phyloP scores from a whole-genome alignment of 331 rosid species.

The Pyracantha coccinea region DNA sequence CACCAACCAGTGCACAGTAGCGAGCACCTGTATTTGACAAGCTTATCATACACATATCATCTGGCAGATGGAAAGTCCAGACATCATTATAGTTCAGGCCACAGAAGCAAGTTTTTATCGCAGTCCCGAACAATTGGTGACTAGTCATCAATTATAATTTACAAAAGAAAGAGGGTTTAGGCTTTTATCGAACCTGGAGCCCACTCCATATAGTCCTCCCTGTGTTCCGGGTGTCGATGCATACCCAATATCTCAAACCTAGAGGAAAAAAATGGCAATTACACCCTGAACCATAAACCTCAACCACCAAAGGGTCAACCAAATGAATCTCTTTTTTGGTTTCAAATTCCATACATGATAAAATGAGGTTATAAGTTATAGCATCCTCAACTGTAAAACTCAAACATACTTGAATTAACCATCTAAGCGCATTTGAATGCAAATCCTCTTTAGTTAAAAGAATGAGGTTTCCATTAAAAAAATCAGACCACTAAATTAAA shows the following conservation, averaged over 20 bases:
- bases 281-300: neutral
- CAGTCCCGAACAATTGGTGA: neutral
- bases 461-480: neutral
- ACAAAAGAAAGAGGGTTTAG: slow-evolving; percentile 11
- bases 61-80: neutral
- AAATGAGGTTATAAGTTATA: neutral
- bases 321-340: neutral
- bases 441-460: neutral
- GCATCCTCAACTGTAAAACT: neutral
- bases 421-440: neutral
- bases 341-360: neutral
- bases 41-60: slow-evolving; percentile 13
- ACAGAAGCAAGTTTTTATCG: neutral
- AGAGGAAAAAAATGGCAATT: slow-evolving; percentile 19
- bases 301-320: slow-evolving; percentile 5
- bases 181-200: slow-evolving; percentile 79
- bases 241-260: slow-evolving; percentile 85
- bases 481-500: neutral
- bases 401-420: neutral
- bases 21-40: slow-evolving; percentile 66
- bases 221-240: slow-evolving; percentile 96
- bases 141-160: neutral
- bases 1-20: slow-evolving; percentile 81
- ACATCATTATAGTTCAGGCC: neutral
- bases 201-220: slow-evolving; percentile 97